Percentiles rank a stretch among this genome's conserved stretches.
These are phyloP conservation scores for Trypanosoma platydactyli DNA, from an alignment of 208 protist genomes.

Conservation along the genomic window DNA sequence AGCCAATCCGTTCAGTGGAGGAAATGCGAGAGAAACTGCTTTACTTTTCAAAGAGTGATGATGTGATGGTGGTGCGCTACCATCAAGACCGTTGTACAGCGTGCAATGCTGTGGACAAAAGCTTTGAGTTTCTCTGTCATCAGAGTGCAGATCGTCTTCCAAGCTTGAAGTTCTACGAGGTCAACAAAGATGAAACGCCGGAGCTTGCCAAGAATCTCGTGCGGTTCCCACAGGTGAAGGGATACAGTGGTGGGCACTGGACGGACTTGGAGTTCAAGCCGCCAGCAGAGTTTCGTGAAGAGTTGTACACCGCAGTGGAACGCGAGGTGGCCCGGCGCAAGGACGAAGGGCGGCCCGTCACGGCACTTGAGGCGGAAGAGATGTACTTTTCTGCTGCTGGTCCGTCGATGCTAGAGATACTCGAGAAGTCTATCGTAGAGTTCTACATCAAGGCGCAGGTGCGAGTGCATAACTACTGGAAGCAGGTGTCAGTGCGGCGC, in stretches of 20 bases:
- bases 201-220: constrained; percentile 69
- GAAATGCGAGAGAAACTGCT: constrained; percentile 77
- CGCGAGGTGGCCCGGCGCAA: constrained; percentile 53
- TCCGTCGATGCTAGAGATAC: constrained; percentile 71
- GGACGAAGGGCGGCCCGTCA: constrained; percentile 57
- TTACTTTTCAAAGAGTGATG: constrained; percentile 75
- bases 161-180: constrained; percentile 70
- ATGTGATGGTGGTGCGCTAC: constrained; percentile 86
- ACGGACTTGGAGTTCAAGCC: constrained; percentile 88
- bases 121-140: constrained; percentile 81
- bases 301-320: constrained; percentile 66
- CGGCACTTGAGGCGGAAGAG: constrained; percentile 82
- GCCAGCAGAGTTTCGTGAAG: constrained; percentile 62
- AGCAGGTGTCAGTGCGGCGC: constrained; percentile 73
- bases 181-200: constrained; percentile 66
- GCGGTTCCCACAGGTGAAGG: constrained; percentile 86
- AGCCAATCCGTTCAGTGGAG: constrained; percentile 54
- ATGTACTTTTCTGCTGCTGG: constrained; percentile 85
- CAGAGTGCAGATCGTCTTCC: constrained; percentile 50
- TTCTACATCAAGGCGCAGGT: constrained; percentile 81
- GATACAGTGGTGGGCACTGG: constrained; percentile 77
- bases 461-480: constrained; percentile 88
- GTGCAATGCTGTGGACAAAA: constrained; percentile 81
- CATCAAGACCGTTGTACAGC: constrained; percentile 81
- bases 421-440: constrained; percentile 63